A percentile compares a stretch with the other conserved stretches of the same genome.
Evolutionary conservation across 2,329 filamentous ascomycete genomes (phyloP).

Genomic region (Aspergillus pseudoglaucus): DNA sequence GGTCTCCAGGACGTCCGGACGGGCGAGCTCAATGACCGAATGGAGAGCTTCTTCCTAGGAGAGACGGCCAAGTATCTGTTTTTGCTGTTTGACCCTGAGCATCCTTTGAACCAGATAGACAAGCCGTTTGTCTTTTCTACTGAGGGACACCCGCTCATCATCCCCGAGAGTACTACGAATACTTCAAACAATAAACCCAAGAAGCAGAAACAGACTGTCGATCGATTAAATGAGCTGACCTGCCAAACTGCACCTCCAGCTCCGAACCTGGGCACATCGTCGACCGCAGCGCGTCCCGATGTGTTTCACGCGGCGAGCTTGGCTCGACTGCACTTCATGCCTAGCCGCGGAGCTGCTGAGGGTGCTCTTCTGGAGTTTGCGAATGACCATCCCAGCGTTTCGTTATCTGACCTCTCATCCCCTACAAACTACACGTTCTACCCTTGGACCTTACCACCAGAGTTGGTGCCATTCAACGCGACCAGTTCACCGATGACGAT

Average conservation of each 20-base stretch:
- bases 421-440: conserved; percentile 77
- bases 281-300: conserved; percentile 70
- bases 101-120: conserved; percentile 82
- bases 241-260: conserved; percentile 60
- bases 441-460: conserved; percentile 81
- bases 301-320: conserved; percentile 85
- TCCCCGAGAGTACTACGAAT: conserved; percentile 51
- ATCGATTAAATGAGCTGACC: conserved; percentile 36
- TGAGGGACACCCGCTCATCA: conserved; percentile 86
- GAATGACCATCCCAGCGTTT: conserved; percentile 49
- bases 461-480: conserved; percentile 68
- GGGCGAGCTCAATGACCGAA: conserved; percentile 83
- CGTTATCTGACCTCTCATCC: conserved; percentile 49
- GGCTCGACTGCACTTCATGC: conserved; percentile 71
- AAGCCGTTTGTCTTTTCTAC: conserved; percentile 89
- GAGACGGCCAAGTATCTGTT: conserved; percentile 97
- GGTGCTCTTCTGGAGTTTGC: conserved; percentile 51
- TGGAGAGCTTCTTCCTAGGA: conserved; percentile 98
- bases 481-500: conserved; percentile 67
- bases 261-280: conserved; percentile 66
- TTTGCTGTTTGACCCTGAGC: conserved; percentile 75
- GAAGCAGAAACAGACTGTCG: conserved; percentile 4
- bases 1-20: conserved; percentile 75
- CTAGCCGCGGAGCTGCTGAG: conserved; percentile 52
- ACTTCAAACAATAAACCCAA: conserved; percentile 7